Evolutionary conservation across 106 monocot species (phyloP), one percentile per base, ranked within the genome.

Genomic region (Dioscorea zingiberensis): DNA sequence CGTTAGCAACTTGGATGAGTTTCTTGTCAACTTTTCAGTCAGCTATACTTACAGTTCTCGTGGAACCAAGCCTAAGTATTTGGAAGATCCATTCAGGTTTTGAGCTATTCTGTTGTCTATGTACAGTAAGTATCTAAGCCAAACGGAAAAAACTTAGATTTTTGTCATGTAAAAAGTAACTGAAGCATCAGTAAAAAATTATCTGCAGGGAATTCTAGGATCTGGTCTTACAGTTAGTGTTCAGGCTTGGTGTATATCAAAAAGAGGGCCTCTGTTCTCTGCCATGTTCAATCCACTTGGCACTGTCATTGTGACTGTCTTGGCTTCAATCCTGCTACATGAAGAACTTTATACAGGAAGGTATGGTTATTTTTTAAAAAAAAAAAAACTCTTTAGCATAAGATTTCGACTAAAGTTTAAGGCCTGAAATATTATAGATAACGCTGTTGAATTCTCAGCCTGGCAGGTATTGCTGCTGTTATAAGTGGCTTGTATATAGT

Each of bases 171-270:
- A n/a, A 38, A 38, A 10, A 38, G 38, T 6, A 38, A 38, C 10
- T 6, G 38, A 38, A 38, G 38, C 38, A 38, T 38, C 10, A 24
- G 21, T 22, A 18, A 18, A 25, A 60, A 18, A 47, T 13, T 54
- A 44, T 21, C 7, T 72, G 49, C 70, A 85, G 85, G 85, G 80
- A 47, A 63, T 68, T 6, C 45, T 78, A 17, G 81, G 81, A 32
- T 77, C 81, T 47, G 81, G 49, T 18, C 74, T 85, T 9, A 74
- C 55, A 22, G 62, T 77, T 18, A 77, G 74, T 27, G 71, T 74
- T 3, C 81, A 73, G 30, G 44, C 72, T 2, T 73, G 72, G 72
- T 65, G 72, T 45, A 64, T 73, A 63, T 28, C 64, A 55, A 63
- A 44, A 54, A 73, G 64, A 65, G 72, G 72, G 14, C 72, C 72